These are phyloP conservation scores for Monilinia fructigena DNA, from an alignment of 2,329 filamentous ascomycete species.

Conservation along the genomic window DNA sequence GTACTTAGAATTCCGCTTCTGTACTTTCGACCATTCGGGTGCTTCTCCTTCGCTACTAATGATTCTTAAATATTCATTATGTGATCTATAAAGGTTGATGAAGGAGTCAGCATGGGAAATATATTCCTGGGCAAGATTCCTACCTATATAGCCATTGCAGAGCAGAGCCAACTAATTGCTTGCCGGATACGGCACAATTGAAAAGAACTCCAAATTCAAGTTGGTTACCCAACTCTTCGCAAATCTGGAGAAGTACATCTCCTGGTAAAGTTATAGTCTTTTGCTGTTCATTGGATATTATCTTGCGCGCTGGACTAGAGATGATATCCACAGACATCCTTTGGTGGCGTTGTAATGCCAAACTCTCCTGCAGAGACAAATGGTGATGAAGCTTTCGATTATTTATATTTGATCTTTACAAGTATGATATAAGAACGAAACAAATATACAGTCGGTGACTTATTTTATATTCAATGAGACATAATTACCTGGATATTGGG, in stretches of 20 bases:
- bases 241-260: slow-evolving; percentile 61
- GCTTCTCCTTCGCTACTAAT: slow-evolving; percentile 46
- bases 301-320: background rate
- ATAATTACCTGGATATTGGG: background rate
- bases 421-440: background rate
- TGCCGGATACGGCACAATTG: slow-evolving; percentile 55
- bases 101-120: slow-evolving; percentile 7
- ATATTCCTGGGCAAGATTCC: background rate
- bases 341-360: background rate
- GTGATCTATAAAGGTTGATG: slow-evolving; percentile 43
- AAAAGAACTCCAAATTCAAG: slow-evolving; percentile 61
- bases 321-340: slow-evolving; percentile 17
- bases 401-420: background rate
- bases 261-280: slow-evolving; percentile 36
- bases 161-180: slow-evolving; percentile 56
- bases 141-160: slow-evolving; percentile 64
- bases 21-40: slow-evolving; percentile 22
- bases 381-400: background rate
- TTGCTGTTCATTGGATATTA: background rate
- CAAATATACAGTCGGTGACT: background rate
- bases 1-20: slow-evolving; percentile 16
- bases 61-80: slow-evolving; percentile 47
- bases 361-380: background rate
- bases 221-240: slow-evolving; percentile 54
- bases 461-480: background rate